These are phyloP conservation scores for Ceratobasidium sp. DNA, from an alignment of 1,284 basidiomycete genomes.

Conservation along the genomic window DNA sequence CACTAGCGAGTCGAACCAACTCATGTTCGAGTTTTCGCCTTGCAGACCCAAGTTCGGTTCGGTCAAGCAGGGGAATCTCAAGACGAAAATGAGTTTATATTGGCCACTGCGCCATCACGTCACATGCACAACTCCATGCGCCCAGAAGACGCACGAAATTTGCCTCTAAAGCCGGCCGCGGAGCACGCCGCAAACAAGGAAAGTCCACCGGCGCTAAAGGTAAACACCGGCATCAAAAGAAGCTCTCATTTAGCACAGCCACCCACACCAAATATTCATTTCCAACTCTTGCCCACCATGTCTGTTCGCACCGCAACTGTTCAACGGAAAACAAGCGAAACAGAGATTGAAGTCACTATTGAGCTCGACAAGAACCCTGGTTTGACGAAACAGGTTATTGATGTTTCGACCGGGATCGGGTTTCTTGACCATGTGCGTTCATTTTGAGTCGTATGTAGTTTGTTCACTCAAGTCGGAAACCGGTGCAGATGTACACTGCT, in stretches of 20 bases:
- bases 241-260: constrained; percentile 26
- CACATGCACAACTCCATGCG: constrained; percentile 3
- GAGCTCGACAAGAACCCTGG: constrained; percentile 83
- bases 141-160: background rate
- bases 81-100: constrained; percentile 9
- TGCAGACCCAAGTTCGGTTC: too few species aligned
- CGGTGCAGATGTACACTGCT: constrained; percentile 88
- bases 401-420: constrained; percentile 93
- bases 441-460: background rate
- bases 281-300: constrained; percentile 10
- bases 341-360: constrained; percentile 82
- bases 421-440: constrained; percentile 93
- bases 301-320: constrained; percentile 62
- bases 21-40: constrained; percentile 1
- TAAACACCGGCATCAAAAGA: constrained; percentile 12
- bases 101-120: too few species aligned
- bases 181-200: constrained; percentile 6
- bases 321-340: constrained; percentile 91
- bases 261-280: background rate
- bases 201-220: background rate
- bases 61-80: too few species aligned
- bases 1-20: background rate
- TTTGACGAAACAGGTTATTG: constrained; percentile 72
- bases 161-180: background rate
- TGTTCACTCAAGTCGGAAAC: background rate